Evolutionary conservation across 805 yeast genomes (phyloP).

Genomic region (Barnettozyma sp.): DNA sequence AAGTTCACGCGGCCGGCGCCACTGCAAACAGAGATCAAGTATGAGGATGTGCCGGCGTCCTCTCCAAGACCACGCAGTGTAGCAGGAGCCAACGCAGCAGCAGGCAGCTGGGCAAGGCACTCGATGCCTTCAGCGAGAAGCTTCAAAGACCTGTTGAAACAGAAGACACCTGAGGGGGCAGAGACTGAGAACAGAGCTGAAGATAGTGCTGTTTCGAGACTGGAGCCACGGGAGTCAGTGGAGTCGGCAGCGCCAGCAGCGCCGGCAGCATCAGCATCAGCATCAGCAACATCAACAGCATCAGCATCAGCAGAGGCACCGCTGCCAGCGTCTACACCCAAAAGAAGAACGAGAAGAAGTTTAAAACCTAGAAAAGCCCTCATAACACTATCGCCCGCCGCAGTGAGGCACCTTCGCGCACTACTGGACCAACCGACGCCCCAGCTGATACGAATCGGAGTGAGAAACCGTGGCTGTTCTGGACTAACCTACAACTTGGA

Average conservation of each 20-base stretch:
- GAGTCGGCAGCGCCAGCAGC: too few relatives aligned
- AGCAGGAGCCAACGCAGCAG: not conserved
- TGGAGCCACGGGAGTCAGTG: too few relatives aligned
- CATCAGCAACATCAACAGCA: slow-evolving; percentile 13
- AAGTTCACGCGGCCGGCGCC: too few relatives aligned
- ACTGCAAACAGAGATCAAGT: slow-evolving; percentile 10
- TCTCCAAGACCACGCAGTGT: too few relatives aligned
- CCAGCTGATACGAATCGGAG: slow-evolving; percentile 84
- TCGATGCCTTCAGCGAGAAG: slow-evolving; percentile 23
- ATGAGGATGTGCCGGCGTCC: slow-evolving; percentile 8
- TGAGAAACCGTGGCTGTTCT: slow-evolving; percentile 94
- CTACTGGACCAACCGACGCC: slow-evolving; percentile 80
- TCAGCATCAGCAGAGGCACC: slow-evolving; percentile 13
- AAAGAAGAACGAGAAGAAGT: slow-evolving; percentile 48
- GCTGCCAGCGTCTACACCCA: slow-evolving; percentile 21
- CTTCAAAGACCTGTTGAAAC: slow-evolving; percentile 22
- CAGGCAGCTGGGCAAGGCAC: slow-evolving; percentile 23
- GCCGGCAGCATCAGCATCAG: too few relatives aligned
- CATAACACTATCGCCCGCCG: slow-evolving; percentile 70
- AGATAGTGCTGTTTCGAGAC: not conserved
- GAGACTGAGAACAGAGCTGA: slow-evolving; percentile 10
- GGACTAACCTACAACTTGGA: slow-evolving; percentile 89
- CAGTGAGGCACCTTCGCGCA: slow-evolving; percentile 61
- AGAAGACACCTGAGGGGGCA: slow-evolving; percentile 8
- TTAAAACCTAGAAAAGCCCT: slow-evolving; percentile 87